Base-by-base conservation (phyloP, 371 early-diverging fungal species). In the Chytridium lagenaria region DNA sequence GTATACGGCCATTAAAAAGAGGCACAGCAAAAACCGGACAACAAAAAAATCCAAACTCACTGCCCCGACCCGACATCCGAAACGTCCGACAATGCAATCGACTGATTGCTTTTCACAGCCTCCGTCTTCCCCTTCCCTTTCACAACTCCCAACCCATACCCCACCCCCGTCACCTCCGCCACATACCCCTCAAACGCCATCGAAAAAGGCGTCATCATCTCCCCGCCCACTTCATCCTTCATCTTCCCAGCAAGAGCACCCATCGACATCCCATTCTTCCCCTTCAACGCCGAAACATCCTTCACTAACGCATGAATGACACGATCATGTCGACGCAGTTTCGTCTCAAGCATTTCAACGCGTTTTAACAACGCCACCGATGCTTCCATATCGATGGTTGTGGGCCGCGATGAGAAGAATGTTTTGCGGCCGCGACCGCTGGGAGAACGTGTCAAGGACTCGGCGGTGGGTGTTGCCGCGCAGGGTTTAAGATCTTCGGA, bases 341-440 rank as follows among this genome's bases (percentile, higher is more conserved):
- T 61, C 7, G 10, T 10, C 61, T 61, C 61, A 28, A 61, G 16
- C 36, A 3, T 3, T 36, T 61, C 61, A 7, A 61, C 19, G 2
- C 36, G 30, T 36, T 61, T 61, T 34, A 61, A 16, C 23, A 61
- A 26, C 36, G 61, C 61, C 3, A 61, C 61, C 19, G 61, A 3
- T 7, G 61, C 34, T 34, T 61, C 61, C 61, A 61, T 61, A 26
- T 61, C 61, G 23, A 61, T 36, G 16, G 61, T 61, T 7, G 61
- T 61, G 36, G 61, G 61, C 12, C 61, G 30, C 5, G 61, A 61
- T 3, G 61, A 61, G 36, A 61, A 61, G 3, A 61, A 34, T 23
- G 61, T 61, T 3, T 23, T 3, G 7, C 61, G 30, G 3, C 61
- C 61, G 5, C 37, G 3, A 12, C 61, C 61, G 36, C 61, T 61